Evolutionary conservation across 257 asterid genomes (phyloP), one percentile per base, ranked within the genome.

Genomic region (Oldenlandia corymbosa): DNA sequence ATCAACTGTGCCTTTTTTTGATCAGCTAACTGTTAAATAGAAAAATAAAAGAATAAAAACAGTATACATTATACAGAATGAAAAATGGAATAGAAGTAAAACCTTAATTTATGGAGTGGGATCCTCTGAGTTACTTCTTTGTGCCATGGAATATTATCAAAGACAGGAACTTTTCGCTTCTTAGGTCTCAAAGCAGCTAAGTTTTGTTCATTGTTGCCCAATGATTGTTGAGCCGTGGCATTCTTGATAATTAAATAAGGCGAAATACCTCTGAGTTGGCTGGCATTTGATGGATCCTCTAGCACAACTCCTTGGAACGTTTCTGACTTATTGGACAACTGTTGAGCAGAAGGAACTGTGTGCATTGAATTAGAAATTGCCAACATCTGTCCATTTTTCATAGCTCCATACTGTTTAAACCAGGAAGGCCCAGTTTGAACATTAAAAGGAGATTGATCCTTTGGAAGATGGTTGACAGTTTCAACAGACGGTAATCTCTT

Each of bases 81-180:
- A n/a, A n/a, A n/a, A n/a, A n/a, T n/a, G n/a, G n/a, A n/a, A n/a
- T n/a, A n/a, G n/a, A n/a, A n/a, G n/a, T n/a, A n/a, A n/a, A n/a
- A 34, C 96, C 94, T 79, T 63, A 75, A 72, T 67, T 64, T 60
- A 70, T 68, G 94, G 66, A 65, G 69, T 45, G 48, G 34, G 58
- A 58, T 60, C 50, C 62, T 73, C 26, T 56, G 64, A 62, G 51
- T 71, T n/a, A 85, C 73, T 80, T 85, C 91, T 76, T 81, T 78
- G 71, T 83, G 75, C 94, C 96, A 88, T n/a, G 96, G 85, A 63
- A 76, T 77, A 73, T 60, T 70, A 56, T 76, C 80, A 58, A 75
- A 65, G 20, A 72, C 64, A 68, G 50, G 54, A 54, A 58, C 18
- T 80, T 83, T 85, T 48, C 94, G 91, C 75, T 85, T 88, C 75